phyloP scores from a whole-genome alignment of 179 eudicot species.

The Beta lomatogona region DNA sequence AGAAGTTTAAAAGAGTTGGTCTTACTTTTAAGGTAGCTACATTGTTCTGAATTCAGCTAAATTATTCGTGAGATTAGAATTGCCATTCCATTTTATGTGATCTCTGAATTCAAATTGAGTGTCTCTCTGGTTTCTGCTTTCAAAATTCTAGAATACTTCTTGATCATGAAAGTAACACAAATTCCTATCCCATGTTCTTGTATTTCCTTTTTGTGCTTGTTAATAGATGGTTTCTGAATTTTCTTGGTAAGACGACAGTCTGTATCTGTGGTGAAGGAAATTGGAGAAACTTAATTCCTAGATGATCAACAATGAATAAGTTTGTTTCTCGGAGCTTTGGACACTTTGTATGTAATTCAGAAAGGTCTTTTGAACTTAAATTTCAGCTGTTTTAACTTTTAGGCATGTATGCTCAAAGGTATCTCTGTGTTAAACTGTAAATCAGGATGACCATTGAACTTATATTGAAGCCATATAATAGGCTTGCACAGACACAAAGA shows the following conservation, averaged over 20 bases:
- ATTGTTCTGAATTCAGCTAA: constrained; percentile 16
- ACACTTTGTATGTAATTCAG: neutral
- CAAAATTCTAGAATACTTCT: neutral
- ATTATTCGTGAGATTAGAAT: neutral
- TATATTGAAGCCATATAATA: neutral
- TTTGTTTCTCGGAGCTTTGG: neutral
- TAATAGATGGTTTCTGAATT: neutral
- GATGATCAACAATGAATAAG: neutral
- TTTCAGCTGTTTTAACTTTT: neutral
- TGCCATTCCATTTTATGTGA: neutral
- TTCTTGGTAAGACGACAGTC: neutral
- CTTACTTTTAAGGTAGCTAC: constrained; percentile 75
- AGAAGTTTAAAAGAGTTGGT: constrained; percentile 97
- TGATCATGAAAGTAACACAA: neutral
- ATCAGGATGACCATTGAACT: neutral
- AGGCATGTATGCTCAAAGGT: neutral
- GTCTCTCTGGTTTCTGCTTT: neutral
- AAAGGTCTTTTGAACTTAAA: neutral
- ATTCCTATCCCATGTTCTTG: neutral
- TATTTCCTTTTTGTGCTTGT: neutral
- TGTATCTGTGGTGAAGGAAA: neutral
- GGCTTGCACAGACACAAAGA: neutral
- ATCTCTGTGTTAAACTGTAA: neutral
- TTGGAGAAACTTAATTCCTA: neutral
- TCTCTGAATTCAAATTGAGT: constrained; percentile 9